These are phyloP conservation scores for Fusarium aywerte DNA, from an alignment of 2,329 filamentous ascomycete species.

Conservation along the genomic window DNA sequence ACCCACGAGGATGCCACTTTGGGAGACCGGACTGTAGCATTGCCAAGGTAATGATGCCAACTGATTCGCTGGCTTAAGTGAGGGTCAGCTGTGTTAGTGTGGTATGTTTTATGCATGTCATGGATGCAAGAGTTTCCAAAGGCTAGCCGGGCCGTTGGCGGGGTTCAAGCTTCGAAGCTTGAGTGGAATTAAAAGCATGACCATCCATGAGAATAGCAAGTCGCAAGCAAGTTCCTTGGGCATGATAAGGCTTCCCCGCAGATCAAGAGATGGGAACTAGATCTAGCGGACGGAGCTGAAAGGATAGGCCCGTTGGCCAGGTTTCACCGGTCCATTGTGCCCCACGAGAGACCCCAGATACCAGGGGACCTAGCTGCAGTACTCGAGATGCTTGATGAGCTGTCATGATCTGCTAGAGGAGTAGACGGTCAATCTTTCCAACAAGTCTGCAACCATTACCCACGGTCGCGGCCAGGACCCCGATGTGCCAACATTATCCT, in stretches of 20 bases:
- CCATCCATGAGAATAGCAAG: constrained; percentile 32
- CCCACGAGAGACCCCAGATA: constrained; percentile 28
- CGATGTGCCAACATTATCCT: constrained; percentile 21
- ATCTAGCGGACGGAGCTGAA: constrained; percentile 27
- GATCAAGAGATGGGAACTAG: constrained; percentile 17
- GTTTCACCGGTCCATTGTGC: constrained; percentile 26
- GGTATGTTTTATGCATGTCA: constrained; percentile 35
- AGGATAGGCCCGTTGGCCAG: constrained; percentile 9
- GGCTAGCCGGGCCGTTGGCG: constrained; percentile 41
- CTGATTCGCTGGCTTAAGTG: constrained; percentile 27
- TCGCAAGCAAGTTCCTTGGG: constrained; percentile 26
- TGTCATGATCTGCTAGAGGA: constrained; percentile 36
- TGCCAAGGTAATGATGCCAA: constrained; percentile 29
- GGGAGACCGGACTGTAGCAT: constrained; percentile 11
- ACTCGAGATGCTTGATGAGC: constrained; percentile 38
- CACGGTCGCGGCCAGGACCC: constrained; percentile 30
- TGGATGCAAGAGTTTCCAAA: constrained; percentile 16
- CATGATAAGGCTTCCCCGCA: constrained; percentile 10
- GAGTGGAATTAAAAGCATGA: constrained; percentile 37
- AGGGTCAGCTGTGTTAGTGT: constrained; percentile 20
- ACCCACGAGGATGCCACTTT: constrained; percentile 22
- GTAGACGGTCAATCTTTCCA: constrained; percentile 18
- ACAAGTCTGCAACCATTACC: constrained; percentile 21
- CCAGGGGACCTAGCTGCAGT: constrained; percentile 34
- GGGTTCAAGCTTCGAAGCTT: constrained; percentile 30